Evolutionary conservation across 2,329 filamentous ascomycete genomes (phyloP), one percentile per base, ranked within the genome.

Genomic region (Microsporum canis): DNA sequence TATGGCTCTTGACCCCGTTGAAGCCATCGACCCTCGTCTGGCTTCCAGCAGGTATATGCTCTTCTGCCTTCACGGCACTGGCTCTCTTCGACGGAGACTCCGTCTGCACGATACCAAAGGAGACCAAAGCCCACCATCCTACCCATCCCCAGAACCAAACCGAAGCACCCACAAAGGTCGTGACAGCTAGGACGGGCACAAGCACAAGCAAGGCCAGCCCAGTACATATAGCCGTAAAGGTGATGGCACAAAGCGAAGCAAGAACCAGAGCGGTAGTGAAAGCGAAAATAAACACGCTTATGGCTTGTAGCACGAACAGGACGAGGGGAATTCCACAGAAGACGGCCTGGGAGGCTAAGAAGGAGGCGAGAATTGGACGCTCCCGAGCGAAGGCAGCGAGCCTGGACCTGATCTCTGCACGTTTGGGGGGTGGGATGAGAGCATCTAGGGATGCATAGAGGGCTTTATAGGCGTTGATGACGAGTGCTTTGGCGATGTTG

Each of bases 331-430:
- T 72, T 61, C 84, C 80, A 12, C 84, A 84, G 64, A 91, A 79
- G 62, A 84, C 71, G 62, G 86, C 68, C 71, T 91, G 88, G 34
- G 81, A 77, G 53, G 82, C 73, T 61, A 90, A 70, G 71, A 94
- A 89, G 62, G 84, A 83, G 60, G 87, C 84, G 49, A 91, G 76
- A 64, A 89, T 76, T 1, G 89, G 89, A 61, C 87, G 85, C 57
- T 80, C 76, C 4, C 79, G 73, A 14, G 85, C 83, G 68, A 88
- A 87, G 3, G 75, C 70, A 39, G 78, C 76, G 33, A 82, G 72
- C 51, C 76, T 78, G 14, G 80, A 76, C 66, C 84, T 79, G 47
- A 82, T 77, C 61, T 79, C 77, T 64, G 83, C 79, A 57, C 87
- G 81, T 62, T 81, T 81, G 39, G 82, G 76, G 0, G 86, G 85